phyloP scores from a whole-genome alignment of 441 rosid genomes.

The Syzygium syzygioides region DNA sequence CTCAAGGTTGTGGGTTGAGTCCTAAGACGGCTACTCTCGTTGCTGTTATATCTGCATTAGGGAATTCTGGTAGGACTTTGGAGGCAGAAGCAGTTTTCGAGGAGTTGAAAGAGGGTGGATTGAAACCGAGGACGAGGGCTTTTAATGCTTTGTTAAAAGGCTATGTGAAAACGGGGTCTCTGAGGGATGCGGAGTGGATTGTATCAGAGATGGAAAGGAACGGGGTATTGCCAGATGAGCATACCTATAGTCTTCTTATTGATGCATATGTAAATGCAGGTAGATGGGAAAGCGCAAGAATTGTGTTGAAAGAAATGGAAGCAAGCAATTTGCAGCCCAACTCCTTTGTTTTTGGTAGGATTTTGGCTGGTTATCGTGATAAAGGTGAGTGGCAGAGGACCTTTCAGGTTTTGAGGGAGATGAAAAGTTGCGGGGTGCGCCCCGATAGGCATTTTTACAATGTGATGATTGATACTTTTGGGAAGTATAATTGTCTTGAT shows the following conservation, averaged over 20 bases:
- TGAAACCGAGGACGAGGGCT: conserved; percentile 70
- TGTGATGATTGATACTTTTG: conserved; percentile 93
- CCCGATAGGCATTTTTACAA: conserved; percentile 91
- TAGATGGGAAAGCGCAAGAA: conserved; percentile 93
- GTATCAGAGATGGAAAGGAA: conserved; percentile 88
- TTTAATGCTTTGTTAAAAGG: conserved; percentile 88
- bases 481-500: conserved; percentile 87
- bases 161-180: conserved; percentile 65
- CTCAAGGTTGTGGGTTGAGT: conserved; percentile 76
- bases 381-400: conserved; percentile 95
- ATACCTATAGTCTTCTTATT: conserved; percentile 74
- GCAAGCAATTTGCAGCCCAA: conserved; percentile 64
- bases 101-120: conserved; percentile 76
- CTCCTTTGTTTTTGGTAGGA: conserved; percentile 75
- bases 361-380: conserved; percentile 77
- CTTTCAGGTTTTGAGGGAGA: conserved; percentile 87
- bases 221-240: conserved; percentile 83
- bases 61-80: conserved; percentile 49
- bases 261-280: conserved; percentile 92
- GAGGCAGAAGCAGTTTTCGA: conserved; percentile 98
- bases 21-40: conserved; percentile 57
- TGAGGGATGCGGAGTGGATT: conserved; percentile 72
- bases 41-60: conserved; percentile 56
- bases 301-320: conserved; percentile 95
- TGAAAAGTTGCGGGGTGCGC: conserved; percentile 71